phyloP scores from a whole-genome alignment of 805 yeast species.

The Lachancea waltii region DNA sequence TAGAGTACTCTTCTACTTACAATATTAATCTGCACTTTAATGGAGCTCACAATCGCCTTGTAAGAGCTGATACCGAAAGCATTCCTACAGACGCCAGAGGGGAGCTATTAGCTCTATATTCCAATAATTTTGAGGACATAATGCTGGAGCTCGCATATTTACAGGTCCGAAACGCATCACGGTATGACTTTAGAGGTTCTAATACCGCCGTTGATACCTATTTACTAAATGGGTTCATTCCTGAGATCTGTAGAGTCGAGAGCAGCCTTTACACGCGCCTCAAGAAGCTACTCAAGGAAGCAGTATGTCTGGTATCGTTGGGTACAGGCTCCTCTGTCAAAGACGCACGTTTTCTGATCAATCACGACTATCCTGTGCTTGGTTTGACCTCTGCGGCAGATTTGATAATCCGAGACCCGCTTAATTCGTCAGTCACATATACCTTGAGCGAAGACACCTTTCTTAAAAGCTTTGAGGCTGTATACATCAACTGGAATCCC shows the following conservation, averaged over 20 bases:
- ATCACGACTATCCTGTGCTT: conserved; percentile 66
- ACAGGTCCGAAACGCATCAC: conserved; percentile 44
- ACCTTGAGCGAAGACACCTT: neutral
- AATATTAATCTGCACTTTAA: conserved; percentile 21
- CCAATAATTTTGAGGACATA: conserved; percentile 15
- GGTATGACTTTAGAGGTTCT: conserved; percentile 65
- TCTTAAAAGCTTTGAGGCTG: conserved; percentile 30
- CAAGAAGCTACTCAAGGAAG: conserved; percentile 14
- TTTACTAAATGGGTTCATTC: conserved; percentile 64
- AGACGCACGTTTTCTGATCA: conserved; percentile 37
- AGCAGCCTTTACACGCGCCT: conserved; percentile 30
- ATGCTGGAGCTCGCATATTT: conserved; percentile 73
- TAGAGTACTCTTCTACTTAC: conserved; percentile 14
- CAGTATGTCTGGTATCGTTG: conserved; percentile 45
- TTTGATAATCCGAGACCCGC: conserved; percentile 39
- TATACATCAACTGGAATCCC: conserved; percentile 68
- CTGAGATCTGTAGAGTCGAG: conserved; percentile 44
- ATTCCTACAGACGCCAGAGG: conserved; percentile 15
- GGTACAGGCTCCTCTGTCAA: conserved; percentile 52
- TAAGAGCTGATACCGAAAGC: conserved; percentile 16
- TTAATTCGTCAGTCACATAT: conserved; percentile 8
- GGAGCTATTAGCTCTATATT: conserved; percentile 17
- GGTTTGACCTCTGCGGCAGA: conserved; percentile 28
- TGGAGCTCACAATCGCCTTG: conserved; percentile 26
- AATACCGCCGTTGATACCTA: conserved; percentile 68